phyloP scores from a whole-genome alignment of 2,329 filamentous ascomycete genomes.

The Aureobasidium sp. region DNA sequence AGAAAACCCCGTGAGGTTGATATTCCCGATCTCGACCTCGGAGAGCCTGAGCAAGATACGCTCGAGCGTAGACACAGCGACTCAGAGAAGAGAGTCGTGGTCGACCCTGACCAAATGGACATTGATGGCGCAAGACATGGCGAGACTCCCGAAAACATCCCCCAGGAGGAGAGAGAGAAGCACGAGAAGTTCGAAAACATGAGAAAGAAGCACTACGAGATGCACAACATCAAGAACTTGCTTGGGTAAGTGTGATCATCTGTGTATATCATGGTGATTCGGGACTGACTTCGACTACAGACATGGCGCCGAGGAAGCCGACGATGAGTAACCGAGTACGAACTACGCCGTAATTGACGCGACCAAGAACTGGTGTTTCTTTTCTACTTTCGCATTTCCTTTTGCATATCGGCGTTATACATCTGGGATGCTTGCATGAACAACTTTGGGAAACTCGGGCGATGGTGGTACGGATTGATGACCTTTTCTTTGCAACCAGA shows the following conservation, averaged over 20 bases:
- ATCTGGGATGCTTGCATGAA: constrained; percentile 7
- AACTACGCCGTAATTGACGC: background rate
- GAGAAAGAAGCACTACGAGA: constrained; percentile 97
- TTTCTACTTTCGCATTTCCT: constrained; percentile 3
- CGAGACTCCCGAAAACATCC: constrained; percentile 46
- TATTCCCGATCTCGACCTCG: constrained; percentile 84
- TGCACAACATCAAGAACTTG: constrained; percentile 85
- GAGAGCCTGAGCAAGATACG: constrained; percentile 65
- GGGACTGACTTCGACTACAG: constrained; percentile 15
- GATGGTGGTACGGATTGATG: background rate
- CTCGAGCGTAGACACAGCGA: constrained; percentile 30
- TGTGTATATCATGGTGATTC: background rate
- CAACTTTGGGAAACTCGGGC: background rate
- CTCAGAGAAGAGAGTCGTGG: constrained; percentile 70
- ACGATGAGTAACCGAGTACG: constrained; percentile 22
- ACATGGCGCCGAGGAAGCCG: constrained; percentile 30
- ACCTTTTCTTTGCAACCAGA: background rate
- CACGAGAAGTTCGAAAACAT: constrained; percentile 84
- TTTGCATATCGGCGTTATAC: constrained; percentile 12
- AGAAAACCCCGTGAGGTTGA: constrained; percentile 56
- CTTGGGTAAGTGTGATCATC: constrained; percentile 55
- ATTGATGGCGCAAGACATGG: constrained; percentile 45
- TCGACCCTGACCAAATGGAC: constrained; percentile 38
- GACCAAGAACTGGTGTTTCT: constrained; percentile 1
- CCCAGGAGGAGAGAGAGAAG: constrained; percentile 73